A percentile compares a stretch with the other conserved stretches of the same genome.
Conservation (phyloP, 441 rosid species). For the Euphorbia schlechtendalii region DNA sequence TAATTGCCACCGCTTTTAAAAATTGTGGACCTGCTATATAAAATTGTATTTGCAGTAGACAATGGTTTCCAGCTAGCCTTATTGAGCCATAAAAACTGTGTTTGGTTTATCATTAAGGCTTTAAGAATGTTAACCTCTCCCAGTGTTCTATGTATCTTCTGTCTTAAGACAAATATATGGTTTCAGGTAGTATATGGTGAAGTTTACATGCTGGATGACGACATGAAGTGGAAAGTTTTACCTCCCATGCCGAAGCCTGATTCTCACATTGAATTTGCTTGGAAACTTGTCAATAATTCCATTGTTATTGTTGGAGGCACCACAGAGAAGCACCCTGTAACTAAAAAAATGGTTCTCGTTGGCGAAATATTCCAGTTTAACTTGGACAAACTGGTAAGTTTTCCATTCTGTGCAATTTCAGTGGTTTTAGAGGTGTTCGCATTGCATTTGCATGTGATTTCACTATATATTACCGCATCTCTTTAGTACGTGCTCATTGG, state of each 20-base stretch:
- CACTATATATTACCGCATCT: background rate
- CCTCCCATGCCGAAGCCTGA: slow-evolving; percentile 88
- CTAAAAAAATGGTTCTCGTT: slow-evolving; percentile 79
- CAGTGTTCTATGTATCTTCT: background rate
- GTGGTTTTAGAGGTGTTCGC: background rate
- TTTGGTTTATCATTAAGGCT: background rate
- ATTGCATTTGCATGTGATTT: background rate
- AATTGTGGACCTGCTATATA: background rate
- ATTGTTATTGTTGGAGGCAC: slow-evolving; percentile 88
- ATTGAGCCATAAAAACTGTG: background rate
- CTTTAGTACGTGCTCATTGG: background rate
- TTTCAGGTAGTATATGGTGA: slow-evolving; percentile 68
- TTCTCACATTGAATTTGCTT: slow-evolving; percentile 93
- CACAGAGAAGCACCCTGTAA: slow-evolving; percentile 85
- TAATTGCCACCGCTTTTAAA: background rate
- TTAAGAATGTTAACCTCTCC: background rate
- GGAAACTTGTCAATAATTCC: slow-evolving; percentile 76
- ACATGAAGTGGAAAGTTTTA: slow-evolving; percentile 81
- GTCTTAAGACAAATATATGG: slow-evolving; percentile 5
- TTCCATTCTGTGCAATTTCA: too few species aligned
- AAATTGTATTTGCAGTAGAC: background rate
- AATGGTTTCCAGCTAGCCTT: background rate
- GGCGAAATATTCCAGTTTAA: slow-evolving; percentile 85
- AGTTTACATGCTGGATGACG: slow-evolving; percentile 83
- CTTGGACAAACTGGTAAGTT: slow-evolving; percentile 54